Base-by-base conservation (phyloP, 2,329 filamentous ascomycete genomes). In the Cercospora beticola region DNA sequence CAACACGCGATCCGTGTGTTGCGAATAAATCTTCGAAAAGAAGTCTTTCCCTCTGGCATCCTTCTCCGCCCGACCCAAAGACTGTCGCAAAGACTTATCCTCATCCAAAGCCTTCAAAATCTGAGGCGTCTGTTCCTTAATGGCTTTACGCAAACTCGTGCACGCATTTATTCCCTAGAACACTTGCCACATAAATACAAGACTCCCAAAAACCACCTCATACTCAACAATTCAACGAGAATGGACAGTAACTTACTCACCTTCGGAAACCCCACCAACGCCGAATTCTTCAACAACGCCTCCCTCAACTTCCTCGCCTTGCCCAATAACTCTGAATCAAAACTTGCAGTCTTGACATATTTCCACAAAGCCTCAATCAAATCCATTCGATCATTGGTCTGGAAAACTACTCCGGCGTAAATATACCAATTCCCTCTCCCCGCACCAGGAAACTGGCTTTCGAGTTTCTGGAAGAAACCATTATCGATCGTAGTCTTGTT, bases 1-100 rank as follows among this genome's bases (percentile, higher is more conserved):
- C 18, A 72, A 60, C 23, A 72, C 71, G 16, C 68, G 69, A 52
- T 72, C 69, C 10, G 71, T 72, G 43, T 72, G 71, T 28, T 70
- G 71, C 7, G 67, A 64, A 49, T 72, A 72, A 31, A 72, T 71
- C 33, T 65, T 70, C 12, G 62, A 62, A 54, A 72, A 72, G 67
- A 72, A 70, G 0, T 56, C 71, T 23, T 65, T 68, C 21, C 71
- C 71, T 9, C 71, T 43, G 5, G 65, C 46, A 57, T 72, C 69
- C 60, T 72, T 72, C 49, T 71, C 69, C 8, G 43, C 16, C n/a
- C 71, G 26, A 9, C 62, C 40, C 10, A 72, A 57, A 3, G 66
- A 40, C 33, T 66, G 64, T 14, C 71, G 65, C 12, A 71, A 49
- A 8, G 67, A 70, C 12, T 60, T 31, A 40, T 72, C 69, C n/a